A percentile compares a stretch with the other conserved stretches of the same genome.
Evolutionary conservation across 495 filamentous ascomycete species (phyloP).

Genomic region (Neurospora sp.): DNA sequence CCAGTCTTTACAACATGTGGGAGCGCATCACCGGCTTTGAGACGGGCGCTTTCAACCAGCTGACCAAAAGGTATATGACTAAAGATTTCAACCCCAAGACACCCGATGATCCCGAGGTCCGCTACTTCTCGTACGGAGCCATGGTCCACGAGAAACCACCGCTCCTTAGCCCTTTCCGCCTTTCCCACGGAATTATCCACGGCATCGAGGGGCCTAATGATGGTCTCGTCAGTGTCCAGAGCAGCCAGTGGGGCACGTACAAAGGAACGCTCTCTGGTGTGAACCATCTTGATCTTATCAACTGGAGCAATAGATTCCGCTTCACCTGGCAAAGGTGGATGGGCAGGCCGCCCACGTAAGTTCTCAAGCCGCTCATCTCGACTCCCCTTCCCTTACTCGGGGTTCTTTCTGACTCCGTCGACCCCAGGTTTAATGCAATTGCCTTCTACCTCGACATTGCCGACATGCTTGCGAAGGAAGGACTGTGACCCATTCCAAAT

Average conservation of each 20-base stretch:
- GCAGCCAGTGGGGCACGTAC: slow-evolving; percentile 83
- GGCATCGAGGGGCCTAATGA: slow-evolving; percentile 77
- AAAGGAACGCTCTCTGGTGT: slow-evolving; percentile 83
- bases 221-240: slow-evolving; percentile 81
- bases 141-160: slow-evolving; percentile 45
- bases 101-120: slow-evolving; percentile 62
- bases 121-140: slow-evolving; percentile 91
- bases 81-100: slow-evolving; percentile 74
- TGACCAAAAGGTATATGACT: slow-evolving; percentile 74
- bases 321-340: slow-evolving; percentile 59
- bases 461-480: slow-evolving; percentile 73
- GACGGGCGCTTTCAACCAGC: slow-evolving; percentile 73
- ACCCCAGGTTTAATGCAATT: slow-evolving; percentile 80
- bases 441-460: slow-evolving; percentile 90
- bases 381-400: background rate
- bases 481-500: slow-evolving; percentile 28
- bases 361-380: slow-evolving; percentile 1
- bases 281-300: slow-evolving; percentile 88
- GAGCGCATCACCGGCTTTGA: slow-evolving; percentile 55
- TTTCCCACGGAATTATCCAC: slow-evolving; percentile 61
- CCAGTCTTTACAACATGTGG: slow-evolving; percentile 60
- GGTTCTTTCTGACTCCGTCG: background rate
- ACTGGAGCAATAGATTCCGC: slow-evolving; percentile 81
- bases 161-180: slow-evolving; percentile 63
- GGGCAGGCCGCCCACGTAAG: slow-evolving; percentile 61